Percentiles rank a stretch among this genome's conserved stretches.
phyloP scores from a whole-genome alignment of 179 eudicot genomes.

The Actinidia polygama region DNA sequence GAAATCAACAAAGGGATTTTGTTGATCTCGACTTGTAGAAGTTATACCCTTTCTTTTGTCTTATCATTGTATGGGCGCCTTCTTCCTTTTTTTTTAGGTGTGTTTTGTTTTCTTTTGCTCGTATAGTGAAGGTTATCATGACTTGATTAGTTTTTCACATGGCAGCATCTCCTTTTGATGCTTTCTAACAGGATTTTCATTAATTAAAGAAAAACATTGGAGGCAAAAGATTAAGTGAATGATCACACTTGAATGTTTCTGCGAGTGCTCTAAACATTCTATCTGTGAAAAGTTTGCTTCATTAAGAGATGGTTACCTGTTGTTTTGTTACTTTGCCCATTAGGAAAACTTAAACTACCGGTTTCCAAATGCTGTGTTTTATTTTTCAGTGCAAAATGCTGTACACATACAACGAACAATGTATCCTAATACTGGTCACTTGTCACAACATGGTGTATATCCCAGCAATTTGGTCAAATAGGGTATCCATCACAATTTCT shows the following conservation, averaged over 20 bases:
- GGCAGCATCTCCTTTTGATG: slow-evolving; percentile 2
- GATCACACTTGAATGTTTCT: not conserved
- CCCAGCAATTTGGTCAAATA: not conserved
- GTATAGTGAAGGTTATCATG: not conserved
- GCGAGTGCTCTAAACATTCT: not conserved
- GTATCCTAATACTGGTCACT: not conserved
- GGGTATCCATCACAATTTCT: slow-evolving; percentile 9
- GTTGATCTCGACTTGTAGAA: too few species aligned
- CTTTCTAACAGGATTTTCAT: not conserved
- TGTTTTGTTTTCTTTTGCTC: too few species aligned
- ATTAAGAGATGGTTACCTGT: not conserved
- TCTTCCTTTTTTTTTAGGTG: too few species aligned
- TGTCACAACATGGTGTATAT: not conserved
- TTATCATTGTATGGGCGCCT: too few species aligned
- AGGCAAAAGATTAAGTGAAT: not conserved
- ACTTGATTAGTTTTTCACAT: not conserved
- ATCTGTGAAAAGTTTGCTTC: not conserved
- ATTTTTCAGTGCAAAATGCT: not conserved
- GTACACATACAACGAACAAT: not conserved
- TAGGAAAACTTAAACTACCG: not conserved
- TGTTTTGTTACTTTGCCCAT: slow-evolving; percentile 4
- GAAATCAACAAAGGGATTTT: too few species aligned
- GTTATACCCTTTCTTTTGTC: too few species aligned
- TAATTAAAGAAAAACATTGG: not conserved
- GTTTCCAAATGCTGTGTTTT: not conserved